Evolutionary conservation across 2,329 filamentous ascomycete genomes (phyloP).

Genomic region (Fusarium longipes): DNA sequence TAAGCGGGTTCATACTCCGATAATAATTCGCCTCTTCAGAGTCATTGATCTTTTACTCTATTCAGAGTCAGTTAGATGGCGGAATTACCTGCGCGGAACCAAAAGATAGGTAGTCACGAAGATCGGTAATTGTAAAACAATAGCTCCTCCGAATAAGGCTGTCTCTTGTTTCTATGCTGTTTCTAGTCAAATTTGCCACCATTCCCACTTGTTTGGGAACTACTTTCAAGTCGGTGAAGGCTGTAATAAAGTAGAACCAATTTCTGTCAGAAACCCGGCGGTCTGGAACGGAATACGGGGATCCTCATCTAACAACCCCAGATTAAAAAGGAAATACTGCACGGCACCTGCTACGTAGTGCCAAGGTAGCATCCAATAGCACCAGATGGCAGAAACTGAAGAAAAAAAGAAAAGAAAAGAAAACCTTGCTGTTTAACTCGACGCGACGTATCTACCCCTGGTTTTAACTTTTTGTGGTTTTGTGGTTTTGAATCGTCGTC

Average conservation of each 20-base stretch:
- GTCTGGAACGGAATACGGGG: conserved; percentile 34
- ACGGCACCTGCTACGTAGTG: background rate
- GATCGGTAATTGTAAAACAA: conserved; percentile 25
- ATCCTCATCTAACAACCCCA: conserved; percentile 32
- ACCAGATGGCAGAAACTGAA: conserved; percentile 12
- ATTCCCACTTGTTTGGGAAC: conserved; percentile 25
- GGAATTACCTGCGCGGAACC: conserved; percentile 1
- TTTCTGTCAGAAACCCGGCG: conserved; percentile 33
- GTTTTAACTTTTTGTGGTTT: conserved; percentile 1
- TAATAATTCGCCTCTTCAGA: conserved; percentile 20
- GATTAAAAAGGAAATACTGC: conserved; percentile 35
- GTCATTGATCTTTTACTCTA: background rate
- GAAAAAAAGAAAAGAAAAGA: conserved; percentile 33
- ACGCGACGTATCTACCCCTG: conserved; percentile 20
- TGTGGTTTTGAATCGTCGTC: conserved; percentile 6
- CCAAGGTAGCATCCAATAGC: background rate
- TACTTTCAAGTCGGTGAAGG: conserved; percentile 41
- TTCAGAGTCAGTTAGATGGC: background rate
- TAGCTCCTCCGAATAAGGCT: conserved; percentile 10
- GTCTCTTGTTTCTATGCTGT: conserved; percentile 4
- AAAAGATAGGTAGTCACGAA: conserved; percentile 10
- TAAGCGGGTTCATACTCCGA: conserved; percentile 1
- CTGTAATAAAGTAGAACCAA: conserved; percentile 1
- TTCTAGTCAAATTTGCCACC: conserved; percentile 38
- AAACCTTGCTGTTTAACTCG: conserved; percentile 16